Conservation (phyloP, 2,329 filamentous ascomycete genomes). For the Fusarium caatingaense region DNA sequence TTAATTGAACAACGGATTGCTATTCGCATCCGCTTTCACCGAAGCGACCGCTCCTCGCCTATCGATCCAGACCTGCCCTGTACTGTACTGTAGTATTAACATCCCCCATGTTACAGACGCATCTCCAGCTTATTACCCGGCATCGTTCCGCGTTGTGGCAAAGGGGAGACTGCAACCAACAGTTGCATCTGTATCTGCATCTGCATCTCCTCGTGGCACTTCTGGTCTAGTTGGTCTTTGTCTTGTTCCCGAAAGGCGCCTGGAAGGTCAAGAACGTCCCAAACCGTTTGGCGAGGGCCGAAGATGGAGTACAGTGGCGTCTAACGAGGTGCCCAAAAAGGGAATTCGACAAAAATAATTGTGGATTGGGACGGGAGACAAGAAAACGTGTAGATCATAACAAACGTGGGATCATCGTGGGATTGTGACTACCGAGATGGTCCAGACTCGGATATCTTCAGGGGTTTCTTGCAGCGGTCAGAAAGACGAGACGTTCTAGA, state of each 20-base stretch:
- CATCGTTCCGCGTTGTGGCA: constrained; percentile 15
- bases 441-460: constrained; percentile 1
- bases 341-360: constrained; percentile 1
- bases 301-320: constrained; percentile 11
- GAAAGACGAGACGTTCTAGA: neutral
- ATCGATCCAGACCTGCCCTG: constrained; percentile 27
- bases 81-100: neutral
- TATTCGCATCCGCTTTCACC: constrained; percentile 18
- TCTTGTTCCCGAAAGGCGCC: neutral
- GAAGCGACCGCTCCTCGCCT: constrained; percentile 33
- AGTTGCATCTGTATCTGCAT: neutral
- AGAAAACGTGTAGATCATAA: neutral
- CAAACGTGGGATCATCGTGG: constrained; percentile 1
- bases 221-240: neutral
- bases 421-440: neutral
- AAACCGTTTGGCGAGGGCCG: constrained; percentile 19
- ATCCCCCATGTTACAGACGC: neutral
- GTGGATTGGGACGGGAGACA: neutral
- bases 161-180: neutral
- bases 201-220: neutral
- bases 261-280: constrained; percentile 22
- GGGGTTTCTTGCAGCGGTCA: neutral
- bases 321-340: neutral
- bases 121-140: constrained; percentile 13
- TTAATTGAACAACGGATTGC: neutral